A percentile compares a stretch with the other conserved stretches of the same genome.
phyloP scores from a whole-genome alignment of 495 filamentous ascomycete genomes.

The Penicillium riverlandense region DNA sequence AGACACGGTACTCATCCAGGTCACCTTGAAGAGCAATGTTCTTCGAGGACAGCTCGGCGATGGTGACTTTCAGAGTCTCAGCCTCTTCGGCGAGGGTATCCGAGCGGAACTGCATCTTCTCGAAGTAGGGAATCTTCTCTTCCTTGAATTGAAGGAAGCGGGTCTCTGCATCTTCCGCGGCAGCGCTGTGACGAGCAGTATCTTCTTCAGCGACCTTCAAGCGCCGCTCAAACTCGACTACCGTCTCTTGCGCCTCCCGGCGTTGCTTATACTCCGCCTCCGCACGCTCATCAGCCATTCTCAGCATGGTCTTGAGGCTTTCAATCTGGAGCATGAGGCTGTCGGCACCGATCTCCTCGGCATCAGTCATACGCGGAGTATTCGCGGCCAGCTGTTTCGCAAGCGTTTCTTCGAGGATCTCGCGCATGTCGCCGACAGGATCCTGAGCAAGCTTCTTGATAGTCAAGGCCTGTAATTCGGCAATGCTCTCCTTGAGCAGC shows the following conservation, averaged over 20 bases:
- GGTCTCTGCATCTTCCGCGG: conserved; percentile 57
- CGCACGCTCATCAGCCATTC: conserved; percentile 40
- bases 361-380: conserved; percentile 28
- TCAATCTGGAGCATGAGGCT: conserved; percentile 47
- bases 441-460: conserved; percentile 33
- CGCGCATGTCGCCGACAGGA: conserved; percentile 32
- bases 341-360: conserved; percentile 41
- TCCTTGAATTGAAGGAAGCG: conserved; percentile 46
- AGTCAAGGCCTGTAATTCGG: conserved; percentile 47
- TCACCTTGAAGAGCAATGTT: conserved; percentile 51
- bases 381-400: conserved; percentile 29
- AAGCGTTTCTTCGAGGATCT: conserved; percentile 41
- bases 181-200: conserved; percentile 57
- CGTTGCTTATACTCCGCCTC: conserved; percentile 59
- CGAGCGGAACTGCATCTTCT: conserved; percentile 49
- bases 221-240: conserved; percentile 61
- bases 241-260: conserved; percentile 62
- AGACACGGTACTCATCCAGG: conserved; percentile 55
- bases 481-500: conserved; percentile 50
- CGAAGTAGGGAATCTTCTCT: conserved; percentile 43
- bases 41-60: conserved; percentile 54
- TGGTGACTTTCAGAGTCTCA: conserved; percentile 55
- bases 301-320: conserved; percentile 47
- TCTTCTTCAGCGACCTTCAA: conserved; percentile 71
- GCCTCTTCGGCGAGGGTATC: conserved; percentile 56